These are phyloP conservation scores for Roridomyces roridus DNA, from an alignment of 768 basidiomycete species.

Conservation along the genomic window DNA sequence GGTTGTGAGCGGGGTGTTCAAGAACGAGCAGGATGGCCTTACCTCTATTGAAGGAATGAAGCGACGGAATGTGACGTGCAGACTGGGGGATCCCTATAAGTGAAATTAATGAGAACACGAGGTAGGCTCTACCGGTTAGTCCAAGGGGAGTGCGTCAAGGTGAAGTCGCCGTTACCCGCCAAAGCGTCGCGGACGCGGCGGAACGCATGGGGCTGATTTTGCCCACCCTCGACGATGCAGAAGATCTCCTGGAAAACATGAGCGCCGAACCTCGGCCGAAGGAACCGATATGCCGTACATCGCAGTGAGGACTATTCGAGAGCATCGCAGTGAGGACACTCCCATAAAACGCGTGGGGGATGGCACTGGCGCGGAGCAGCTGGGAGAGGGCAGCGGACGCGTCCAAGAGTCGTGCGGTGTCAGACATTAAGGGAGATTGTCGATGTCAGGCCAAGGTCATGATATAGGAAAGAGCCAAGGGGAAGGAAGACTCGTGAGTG, in stretches of 20 bases:
- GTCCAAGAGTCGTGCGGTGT: slow-evolving; percentile 76
- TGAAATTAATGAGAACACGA: slow-evolving; percentile 4
- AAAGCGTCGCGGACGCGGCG: slow-evolving; percentile 81
- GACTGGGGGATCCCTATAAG: slow-evolving; percentile 43
- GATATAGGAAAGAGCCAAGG: slow-evolving; percentile 53
- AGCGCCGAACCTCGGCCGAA: slow-evolving; percentile 18
- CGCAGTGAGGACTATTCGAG: slow-evolving; percentile 66
- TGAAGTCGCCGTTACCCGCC: slow-evolving; percentile 66
- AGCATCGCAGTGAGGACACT: slow-evolving; percentile 74
- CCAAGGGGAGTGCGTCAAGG: slow-evolving; percentile 81
- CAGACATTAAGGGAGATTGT: slow-evolving; percentile 57
- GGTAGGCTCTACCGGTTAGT: slow-evolving; percentile 67
- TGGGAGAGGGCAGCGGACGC: slow-evolving; percentile 79
- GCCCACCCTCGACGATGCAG: slow-evolving; percentile 83
- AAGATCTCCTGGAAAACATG: slow-evolving; percentile 68
- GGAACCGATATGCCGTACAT: slow-evolving; percentile 46
- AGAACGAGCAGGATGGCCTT: slow-evolving; percentile 30
- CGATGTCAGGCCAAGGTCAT: slow-evolving; percentile 55
- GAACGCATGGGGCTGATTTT: slow-evolving; percentile 69
- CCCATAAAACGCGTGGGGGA: slow-evolving; percentile 86
- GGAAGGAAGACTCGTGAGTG: slow-evolving; percentile 42
- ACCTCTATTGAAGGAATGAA: slow-evolving; percentile 82
- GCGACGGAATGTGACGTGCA: slow-evolving; percentile 78
- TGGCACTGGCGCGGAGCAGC: slow-evolving; percentile 57
- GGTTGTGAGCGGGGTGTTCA: slow-evolving; percentile 16